Conservation (phyloP, 164 flowering plant genomes). For the Protea cynaroides region DNA sequence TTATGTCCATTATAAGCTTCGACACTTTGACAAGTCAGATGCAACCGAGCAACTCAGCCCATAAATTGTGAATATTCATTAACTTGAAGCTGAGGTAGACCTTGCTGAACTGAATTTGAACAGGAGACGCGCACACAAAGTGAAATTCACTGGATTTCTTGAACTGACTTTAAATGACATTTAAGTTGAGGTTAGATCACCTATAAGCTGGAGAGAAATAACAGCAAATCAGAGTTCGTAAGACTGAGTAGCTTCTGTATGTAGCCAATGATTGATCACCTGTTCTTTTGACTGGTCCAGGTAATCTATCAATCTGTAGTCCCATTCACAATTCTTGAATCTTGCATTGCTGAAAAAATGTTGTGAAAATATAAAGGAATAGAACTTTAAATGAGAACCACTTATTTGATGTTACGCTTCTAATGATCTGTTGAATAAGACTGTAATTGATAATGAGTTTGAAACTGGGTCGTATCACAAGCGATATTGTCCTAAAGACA, state of each 20-base stretch:
- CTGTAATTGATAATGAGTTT: too few relatives aligned
- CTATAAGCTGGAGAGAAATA: conserved; percentile 74
- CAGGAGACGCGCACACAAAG: neutral
- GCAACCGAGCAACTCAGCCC: neutral
- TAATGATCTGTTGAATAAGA: too few relatives aligned
- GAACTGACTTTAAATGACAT: neutral
- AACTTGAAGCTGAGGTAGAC: too few relatives aligned
- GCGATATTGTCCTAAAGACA: too few relatives aligned
- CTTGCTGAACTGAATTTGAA: too few relatives aligned
- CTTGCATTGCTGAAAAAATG: conserved; percentile 16
- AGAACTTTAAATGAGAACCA: too few relatives aligned
- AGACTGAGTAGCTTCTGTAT: conserved; percentile 63
- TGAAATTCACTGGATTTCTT: neutral
- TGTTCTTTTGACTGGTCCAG: conserved; percentile 40
- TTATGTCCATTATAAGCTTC: neutral
- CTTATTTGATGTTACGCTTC: too few relatives aligned
- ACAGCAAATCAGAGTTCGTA: conserved; percentile 81
- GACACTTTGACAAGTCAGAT: neutral
- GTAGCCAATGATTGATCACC: conserved; percentile 65
- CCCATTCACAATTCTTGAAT: conserved; percentile 43
- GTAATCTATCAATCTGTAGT: conserved; percentile 77
- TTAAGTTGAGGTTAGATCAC: conserved; percentile 21
- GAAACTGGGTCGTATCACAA: too few relatives aligned
- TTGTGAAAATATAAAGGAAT: too few relatives aligned
- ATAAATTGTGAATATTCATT: neutral